Percentiles rank a stretch among this genome's conserved stretches.
Evolutionary conservation across 257 asterid genomes (phyloP).

Genomic region (Scutellaria baicalensis): DNA sequence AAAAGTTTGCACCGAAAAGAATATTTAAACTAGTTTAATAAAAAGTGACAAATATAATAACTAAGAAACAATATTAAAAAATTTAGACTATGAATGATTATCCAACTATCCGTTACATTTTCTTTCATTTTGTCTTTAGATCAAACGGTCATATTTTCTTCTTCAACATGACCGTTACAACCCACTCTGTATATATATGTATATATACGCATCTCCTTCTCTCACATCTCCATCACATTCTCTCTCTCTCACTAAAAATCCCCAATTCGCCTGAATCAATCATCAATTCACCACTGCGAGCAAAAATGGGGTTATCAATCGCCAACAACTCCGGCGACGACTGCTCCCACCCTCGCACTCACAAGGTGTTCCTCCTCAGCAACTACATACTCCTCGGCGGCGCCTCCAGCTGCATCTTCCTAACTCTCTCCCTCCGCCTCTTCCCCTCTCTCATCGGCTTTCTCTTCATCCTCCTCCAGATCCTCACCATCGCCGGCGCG

Average conservation of each 20-base stretch:
- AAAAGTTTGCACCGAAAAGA: no score
- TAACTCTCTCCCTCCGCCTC: slow-evolving; percentile 74
- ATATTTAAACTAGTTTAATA: no score
- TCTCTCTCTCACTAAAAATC: not conserved
- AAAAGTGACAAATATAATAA: not conserved
- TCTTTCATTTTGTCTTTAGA: not conserved
- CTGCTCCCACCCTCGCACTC: slow-evolving; percentile 33
- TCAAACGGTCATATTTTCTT: slow-evolving; percentile 32
- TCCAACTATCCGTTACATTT: slow-evolving; percentile 22
- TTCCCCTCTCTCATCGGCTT: slow-evolving; percentile 53
- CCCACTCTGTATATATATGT: not conserved
- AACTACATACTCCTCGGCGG: slow-evolving; percentile 69
- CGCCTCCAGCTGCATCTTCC: slow-evolving; percentile 79
- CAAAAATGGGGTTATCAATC: slow-evolving; percentile 29
- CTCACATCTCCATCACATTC: not conserved
- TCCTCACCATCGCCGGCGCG: slow-evolving; percentile 59
- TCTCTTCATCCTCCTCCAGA: slow-evolving; percentile 70
- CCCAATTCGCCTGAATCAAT: not conserved
- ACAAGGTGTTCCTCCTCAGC: slow-evolving; percentile 48
- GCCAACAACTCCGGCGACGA: slow-evolving; percentile 19
- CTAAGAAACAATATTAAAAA: not conserved
- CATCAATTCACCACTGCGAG: not conserved
- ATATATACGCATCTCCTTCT: not conserved
- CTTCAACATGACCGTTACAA: slow-evolving; percentile 29
- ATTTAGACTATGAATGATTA: not conserved